These are phyloP conservation scores for Penicillium expansum DNA, from an alignment of 2,329 filamentous ascomycete genomes.

Conservation along the genomic window DNA sequence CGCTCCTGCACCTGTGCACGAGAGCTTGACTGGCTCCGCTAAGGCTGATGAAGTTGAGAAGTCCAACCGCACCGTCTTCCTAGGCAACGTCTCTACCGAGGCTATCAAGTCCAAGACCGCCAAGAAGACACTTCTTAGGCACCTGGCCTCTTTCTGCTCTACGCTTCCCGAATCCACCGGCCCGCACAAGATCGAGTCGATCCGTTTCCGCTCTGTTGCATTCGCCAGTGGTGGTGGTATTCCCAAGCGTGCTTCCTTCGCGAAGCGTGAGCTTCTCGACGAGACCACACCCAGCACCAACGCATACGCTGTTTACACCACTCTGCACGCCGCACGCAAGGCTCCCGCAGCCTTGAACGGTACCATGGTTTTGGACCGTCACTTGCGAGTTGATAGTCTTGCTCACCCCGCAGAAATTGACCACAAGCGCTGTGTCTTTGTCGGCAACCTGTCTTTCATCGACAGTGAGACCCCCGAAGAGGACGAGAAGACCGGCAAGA, in stretches of 20 bases:
- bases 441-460: conserved; percentile 94
- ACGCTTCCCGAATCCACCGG: conserved; percentile 49
- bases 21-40: conserved; percentile 35
- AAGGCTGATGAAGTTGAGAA: conserved; percentile 68
- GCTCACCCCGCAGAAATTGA: conserved; percentile 81
- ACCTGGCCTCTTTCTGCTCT: conserved; percentile 73
- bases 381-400: conserved; percentile 86
- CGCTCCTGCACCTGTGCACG: conserved; percentile 37
- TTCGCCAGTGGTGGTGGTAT: conserved; percentile 68
- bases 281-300: conserved; percentile 91
- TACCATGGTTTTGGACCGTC: conserved; percentile 75
- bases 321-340: conserved; percentile 68
- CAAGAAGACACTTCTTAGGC: conserved; percentile 72
- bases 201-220: conserved; percentile 91
- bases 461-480: conserved; percentile 77
- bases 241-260: conserved; percentile 92
- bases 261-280: conserved; percentile 85
- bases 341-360: conserved; percentile 80
- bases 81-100: conserved; percentile 82
- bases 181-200: conserved; percentile 76
- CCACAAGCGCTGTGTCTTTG: conserved; percentile 87
- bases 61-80: conserved; percentile 83
- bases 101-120: conserved; percentile 79
- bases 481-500: conserved; percentile 56
- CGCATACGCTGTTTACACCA: conserved; percentile 87